Evolutionary conservation across 73 alveolate genomes (phyloP).

Genomic region (Breviolum minutum): DNA sequence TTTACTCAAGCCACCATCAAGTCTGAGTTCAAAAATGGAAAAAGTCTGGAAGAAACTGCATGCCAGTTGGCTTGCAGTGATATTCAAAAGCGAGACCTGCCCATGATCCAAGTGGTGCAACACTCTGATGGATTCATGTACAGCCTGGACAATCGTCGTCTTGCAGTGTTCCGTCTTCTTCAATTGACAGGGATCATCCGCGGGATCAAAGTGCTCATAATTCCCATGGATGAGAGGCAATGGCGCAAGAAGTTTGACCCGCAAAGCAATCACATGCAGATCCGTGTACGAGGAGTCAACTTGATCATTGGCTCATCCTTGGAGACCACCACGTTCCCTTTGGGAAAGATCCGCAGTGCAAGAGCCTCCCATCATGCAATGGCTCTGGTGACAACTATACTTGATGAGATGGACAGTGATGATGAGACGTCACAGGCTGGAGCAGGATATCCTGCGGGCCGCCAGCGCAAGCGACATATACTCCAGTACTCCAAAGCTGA

Average conservation of each 20-base stretch:
- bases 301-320: not conserved
- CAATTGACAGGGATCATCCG: conserved; percentile 12
- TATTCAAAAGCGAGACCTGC: not conserved
- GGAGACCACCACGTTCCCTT: not conserved
- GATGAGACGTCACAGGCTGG: not conserved
- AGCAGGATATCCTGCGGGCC: conserved; percentile 8
- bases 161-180: not conserved
- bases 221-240: not conserved
- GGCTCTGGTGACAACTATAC: not conserved
- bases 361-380: not conserved
- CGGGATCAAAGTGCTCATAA: not conserved
- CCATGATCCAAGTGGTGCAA: conserved; percentile 1
- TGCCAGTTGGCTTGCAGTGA: conserved; percentile 15
- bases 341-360: not conserved
- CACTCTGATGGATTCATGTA: conserved; percentile 2
- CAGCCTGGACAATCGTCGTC: conserved; percentile 1
- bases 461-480: not conserved
- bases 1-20: conserved; percentile 9
- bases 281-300: not conserved
- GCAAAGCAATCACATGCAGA: not conserved
- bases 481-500: not conserved
- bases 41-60: not conserved
- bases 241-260: not conserved
- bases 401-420: not conserved
- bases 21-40: not conserved